Conservation (phyloP, 2,329 filamentous ascomycete genomes). For the Diaporthe sp. region DNA sequence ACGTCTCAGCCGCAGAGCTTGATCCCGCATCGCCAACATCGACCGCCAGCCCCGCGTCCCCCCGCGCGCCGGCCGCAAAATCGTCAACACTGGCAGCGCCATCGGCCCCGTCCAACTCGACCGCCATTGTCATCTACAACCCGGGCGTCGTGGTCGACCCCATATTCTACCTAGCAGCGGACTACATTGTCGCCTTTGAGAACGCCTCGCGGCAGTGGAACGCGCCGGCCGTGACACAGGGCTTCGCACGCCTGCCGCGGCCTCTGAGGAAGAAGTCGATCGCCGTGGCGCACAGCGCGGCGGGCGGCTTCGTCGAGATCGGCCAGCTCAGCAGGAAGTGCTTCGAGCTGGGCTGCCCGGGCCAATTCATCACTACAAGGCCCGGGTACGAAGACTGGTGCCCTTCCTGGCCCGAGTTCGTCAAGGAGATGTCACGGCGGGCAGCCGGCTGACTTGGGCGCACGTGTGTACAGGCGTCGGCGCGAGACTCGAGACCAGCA, state of each 20-base stretch:
- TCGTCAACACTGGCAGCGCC: constrained; percentile 21
- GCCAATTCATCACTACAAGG: constrained; percentile 38
- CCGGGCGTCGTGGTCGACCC: constrained; percentile 54
- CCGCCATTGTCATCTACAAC: constrained; percentile 51
- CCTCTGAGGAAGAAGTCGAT: constrained; percentile 33
- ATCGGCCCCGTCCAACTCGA: constrained; percentile 5
- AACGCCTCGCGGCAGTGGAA: constrained; percentile 36
- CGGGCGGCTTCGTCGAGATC: constrained; percentile 23
- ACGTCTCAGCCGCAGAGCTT: background rate
- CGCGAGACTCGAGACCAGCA: background rate
- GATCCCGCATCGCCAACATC: background rate
- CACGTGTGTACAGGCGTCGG: background rate
- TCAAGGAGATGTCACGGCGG: constrained; percentile 32
- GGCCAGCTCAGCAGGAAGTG: constrained; percentile 32
- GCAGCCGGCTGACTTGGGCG: constrained; percentile 5
- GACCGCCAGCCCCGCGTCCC: constrained; percentile 26
- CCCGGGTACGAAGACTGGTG: constrained; percentile 39
- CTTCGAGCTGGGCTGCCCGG: constrained; percentile 34
- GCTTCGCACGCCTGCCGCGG: constrained; percentile 34
- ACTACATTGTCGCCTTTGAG: constrained; percentile 59
- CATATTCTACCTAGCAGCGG: constrained; percentile 51
- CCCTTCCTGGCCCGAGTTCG: constrained; percentile 37
- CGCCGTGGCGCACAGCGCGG: constrained; percentile 37
- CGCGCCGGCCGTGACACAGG: constrained; percentile 35
- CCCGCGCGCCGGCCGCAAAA: constrained; percentile 11